Conservation (phyloP, 2,329 filamentous ascomycete genomes). For the Simplicillium sp. region DNA sequence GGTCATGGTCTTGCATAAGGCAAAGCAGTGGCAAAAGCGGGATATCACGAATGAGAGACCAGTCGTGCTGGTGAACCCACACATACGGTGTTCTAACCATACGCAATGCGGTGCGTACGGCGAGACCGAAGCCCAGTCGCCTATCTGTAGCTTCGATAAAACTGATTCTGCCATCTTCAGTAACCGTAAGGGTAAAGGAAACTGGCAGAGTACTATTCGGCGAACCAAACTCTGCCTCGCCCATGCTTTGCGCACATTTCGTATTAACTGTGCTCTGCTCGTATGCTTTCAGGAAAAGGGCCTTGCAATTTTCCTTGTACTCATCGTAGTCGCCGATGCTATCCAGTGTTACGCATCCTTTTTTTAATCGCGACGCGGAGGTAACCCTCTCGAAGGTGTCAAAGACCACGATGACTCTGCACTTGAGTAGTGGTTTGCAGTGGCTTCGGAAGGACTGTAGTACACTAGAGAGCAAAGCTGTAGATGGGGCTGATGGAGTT, state of each 20-base stretch:
- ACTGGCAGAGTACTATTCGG: constrained; percentile 23
- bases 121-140: constrained; percentile 43
- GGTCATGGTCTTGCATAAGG: constrained; percentile 30
- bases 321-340: constrained; percentile 28
- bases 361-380: constrained; percentile 36
- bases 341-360: constrained; percentile 38
- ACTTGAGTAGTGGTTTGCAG: constrained; percentile 29
- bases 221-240: constrained; percentile 39
- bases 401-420: constrained; percentile 39
- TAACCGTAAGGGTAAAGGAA: constrained; percentile 22
- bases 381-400: constrained; percentile 41
- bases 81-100: constrained; percentile 38
- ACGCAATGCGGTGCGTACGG: constrained; percentile 41
- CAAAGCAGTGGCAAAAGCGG: constrained; percentile 33
- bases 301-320: constrained; percentile 39
- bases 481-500: constrained; percentile 43
- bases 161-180: constrained; percentile 24
- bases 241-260: constrained; percentile 10
- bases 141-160: constrained; percentile 38
- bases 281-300: constrained; percentile 19
- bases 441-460: constrained; percentile 32
- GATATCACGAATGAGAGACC: constrained; percentile 35
- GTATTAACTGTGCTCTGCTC: neutral
- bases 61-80: constrained; percentile 51
- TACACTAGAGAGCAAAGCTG: constrained; percentile 38